Conservation (phyloP, 2,329 filamentous ascomycete genomes). For the Colletotrichum agaves region DNA sequence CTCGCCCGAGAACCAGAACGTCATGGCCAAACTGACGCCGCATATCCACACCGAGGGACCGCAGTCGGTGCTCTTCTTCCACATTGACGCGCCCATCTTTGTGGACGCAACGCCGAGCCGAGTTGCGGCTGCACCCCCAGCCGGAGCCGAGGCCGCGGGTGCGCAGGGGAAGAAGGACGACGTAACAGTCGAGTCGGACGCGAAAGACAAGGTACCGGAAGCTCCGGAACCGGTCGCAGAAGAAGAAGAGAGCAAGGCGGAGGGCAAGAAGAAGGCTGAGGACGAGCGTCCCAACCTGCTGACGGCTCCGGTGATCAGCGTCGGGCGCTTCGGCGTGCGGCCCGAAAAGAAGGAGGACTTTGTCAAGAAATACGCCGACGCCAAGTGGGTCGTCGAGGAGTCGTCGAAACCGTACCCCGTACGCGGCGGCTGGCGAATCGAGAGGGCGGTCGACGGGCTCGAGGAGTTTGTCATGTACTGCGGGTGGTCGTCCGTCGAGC, state of each 20-base stretch:
- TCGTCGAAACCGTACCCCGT: conserved; percentile 46
- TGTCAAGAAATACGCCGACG: conserved; percentile 46
- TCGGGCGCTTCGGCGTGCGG: conserved; percentile 49
- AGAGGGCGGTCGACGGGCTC: conserved; percentile 47
- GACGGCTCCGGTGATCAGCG: conserved; percentile 47
- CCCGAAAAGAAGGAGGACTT: conserved; percentile 47
- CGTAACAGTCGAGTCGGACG: neutral
- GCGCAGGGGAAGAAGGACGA: neutral
- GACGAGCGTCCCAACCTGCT: conserved; percentile 24
- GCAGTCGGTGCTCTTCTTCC: conserved; percentile 51
- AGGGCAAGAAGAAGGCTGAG: conserved; percentile 28
- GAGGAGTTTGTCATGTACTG: conserved; percentile 55
- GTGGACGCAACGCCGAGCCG: neutral
- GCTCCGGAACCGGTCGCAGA: neutral
- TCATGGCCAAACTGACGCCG: conserved; percentile 47
- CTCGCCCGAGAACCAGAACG: conserved; percentile 51
- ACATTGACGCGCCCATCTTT: conserved; percentile 50
- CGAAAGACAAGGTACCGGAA: conserved; percentile 26
- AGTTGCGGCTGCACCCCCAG: neutral
- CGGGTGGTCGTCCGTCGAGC: conserved; percentile 50
- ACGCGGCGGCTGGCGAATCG: conserved; percentile 55
- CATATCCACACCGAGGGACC: conserved; percentile 48
- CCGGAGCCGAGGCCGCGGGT: conserved; percentile 30
- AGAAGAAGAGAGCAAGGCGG: conserved; percentile 14
- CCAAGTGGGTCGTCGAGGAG: conserved; percentile 46